Base-by-base conservation (phyloP, 192 early-diverging fungal species). In the Linnemannia hyalina region DNA sequence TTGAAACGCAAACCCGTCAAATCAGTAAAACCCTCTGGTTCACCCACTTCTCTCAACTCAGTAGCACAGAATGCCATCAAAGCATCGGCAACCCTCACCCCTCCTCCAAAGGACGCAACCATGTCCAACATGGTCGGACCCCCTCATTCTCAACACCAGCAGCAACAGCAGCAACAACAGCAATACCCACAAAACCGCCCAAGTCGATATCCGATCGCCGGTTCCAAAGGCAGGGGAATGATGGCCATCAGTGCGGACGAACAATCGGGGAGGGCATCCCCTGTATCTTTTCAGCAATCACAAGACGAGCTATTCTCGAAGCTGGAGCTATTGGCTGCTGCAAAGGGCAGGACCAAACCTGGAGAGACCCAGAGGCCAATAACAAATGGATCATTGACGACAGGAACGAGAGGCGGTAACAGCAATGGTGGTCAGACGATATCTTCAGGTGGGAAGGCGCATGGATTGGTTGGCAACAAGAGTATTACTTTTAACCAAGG, bases 261-360 rank as follows among this genome's bases (percentile, higher is more conserved):
- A 4, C 41, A 36, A 69, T 44, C 71, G 5, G 73, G 55, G 8
- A 74, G 70, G 29, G 65, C 42, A 22, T 49, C 77, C 5, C 68
- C 44, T 40, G 80, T 76, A 6, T 72, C 74, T 2, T 85, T 85
- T 44, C 63, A 80, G n/a, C 77, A 85, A 73, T 80, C 82, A 23
- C 82, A 85, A 57, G 69, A 79, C 11, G 82, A 85, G 20, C 44
- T 85, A 29, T 85, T 80, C 60, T 80, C 77, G 22, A 85, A 85
- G 36, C 46, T 85, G 10, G 74, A 85, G 29, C 55, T 75, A 0
- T 69, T 85, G 49, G 82, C 82, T 6, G 68, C 73, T 4, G 65
- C 38, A 9, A 85, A 68, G 32, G 23, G 20, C 10, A 80, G 41
- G 65, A 57, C 54, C n/a, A 80, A 16, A 8, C 70, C 81, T 41